Conservation (phyloP, 2,329 filamentous ascomycete genomes). For the Trichophyton benhamiae region DNA sequence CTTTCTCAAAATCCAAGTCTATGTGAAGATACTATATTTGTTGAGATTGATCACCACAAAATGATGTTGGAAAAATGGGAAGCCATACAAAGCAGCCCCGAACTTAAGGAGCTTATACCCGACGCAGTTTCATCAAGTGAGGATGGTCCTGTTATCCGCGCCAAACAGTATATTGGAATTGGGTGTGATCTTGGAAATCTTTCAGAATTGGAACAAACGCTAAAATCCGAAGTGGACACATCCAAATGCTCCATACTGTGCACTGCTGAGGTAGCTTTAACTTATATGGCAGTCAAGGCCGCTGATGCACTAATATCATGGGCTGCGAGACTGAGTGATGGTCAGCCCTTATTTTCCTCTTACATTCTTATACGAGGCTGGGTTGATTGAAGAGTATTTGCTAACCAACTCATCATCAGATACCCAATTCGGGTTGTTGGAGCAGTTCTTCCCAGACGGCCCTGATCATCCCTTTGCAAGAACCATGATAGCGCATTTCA, state of each 20-base stretch:
- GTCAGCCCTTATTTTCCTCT: conserved; percentile 32
- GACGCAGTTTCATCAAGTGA: conserved; percentile 29
- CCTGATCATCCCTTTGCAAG: conserved; percentile 67
- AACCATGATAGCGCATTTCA: conserved; percentile 75
- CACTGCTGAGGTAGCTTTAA: conserved; percentile 79
- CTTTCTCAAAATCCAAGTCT: conserved; percentile 52
- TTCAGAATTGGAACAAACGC: conserved; percentile 44
- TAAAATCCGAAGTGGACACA: conserved; percentile 46
- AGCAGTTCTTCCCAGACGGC: conserved; percentile 74
- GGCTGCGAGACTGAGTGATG: conserved; percentile 58
- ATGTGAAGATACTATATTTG: conserved; percentile 52
- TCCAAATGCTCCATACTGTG: conserved; percentile 57
- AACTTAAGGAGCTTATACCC: conserved; percentile 44
- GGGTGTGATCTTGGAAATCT: conserved; percentile 70
- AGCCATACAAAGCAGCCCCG: conserved; percentile 51
- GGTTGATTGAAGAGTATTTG: conserved; percentile 12
- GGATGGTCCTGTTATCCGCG: conserved; percentile 44
- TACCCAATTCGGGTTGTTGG: conserved; percentile 75
- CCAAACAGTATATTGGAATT: conserved; percentile 61
- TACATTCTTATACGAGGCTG: background rate
- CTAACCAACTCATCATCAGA: conserved; percentile 11
- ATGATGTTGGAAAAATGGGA: conserved; percentile 62
- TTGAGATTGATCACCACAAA: conserved; percentile 78
- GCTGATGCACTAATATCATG: conserved; percentile 66
- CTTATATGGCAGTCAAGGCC: conserved; percentile 67